Evolutionary conservation across 2,329 filamentous ascomycete species (phyloP).

Genomic region (Beauveria rudraprayagi): DNA sequence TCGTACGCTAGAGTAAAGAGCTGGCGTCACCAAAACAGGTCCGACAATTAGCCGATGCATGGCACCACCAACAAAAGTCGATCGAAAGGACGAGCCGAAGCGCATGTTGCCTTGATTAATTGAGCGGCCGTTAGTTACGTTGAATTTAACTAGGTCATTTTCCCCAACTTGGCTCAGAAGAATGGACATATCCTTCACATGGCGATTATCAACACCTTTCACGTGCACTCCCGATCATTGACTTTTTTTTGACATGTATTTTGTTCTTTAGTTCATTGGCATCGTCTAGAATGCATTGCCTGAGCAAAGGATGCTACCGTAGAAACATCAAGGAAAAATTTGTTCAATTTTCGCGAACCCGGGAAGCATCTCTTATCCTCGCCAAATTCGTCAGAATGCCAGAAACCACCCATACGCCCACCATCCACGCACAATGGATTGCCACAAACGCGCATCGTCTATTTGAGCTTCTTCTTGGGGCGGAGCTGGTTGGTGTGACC

Average conservation of each 20-base stretch:
- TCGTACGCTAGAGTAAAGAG: neutral
- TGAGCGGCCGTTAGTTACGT: neutral
- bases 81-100: neutral
- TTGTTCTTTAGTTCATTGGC: slow-evolving; percentile 17
- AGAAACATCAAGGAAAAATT: slow-evolving; percentile 29
- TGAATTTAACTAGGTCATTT: neutral
- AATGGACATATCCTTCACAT: too few relatives aligned
- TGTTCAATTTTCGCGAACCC: slow-evolving; percentile 21
- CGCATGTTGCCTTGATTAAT: neutral
- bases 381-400: slow-evolving; percentile 31
- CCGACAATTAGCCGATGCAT: neutral
- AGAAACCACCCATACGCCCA: slow-evolving; percentile 35
- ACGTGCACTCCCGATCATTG: neutral
- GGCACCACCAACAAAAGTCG: neutral
- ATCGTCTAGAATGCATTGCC: slow-evolving; percentile 31
- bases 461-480: slow-evolving; percentile 99
- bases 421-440: slow-evolving; percentile 24
- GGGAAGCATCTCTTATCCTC: slow-evolving; percentile 23
- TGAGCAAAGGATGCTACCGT: slow-evolving; percentile 32
- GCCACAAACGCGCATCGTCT: slow-evolving; percentile 27
- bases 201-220: too few relatives aligned
- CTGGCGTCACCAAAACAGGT: neutral
- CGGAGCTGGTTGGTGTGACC: slow-evolving; percentile 99
- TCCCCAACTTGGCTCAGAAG: neutral
- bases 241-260: neutral